Conservation (phyloP, 108 stramenopile genomes). For the Skeletonema menzelii region DNA sequence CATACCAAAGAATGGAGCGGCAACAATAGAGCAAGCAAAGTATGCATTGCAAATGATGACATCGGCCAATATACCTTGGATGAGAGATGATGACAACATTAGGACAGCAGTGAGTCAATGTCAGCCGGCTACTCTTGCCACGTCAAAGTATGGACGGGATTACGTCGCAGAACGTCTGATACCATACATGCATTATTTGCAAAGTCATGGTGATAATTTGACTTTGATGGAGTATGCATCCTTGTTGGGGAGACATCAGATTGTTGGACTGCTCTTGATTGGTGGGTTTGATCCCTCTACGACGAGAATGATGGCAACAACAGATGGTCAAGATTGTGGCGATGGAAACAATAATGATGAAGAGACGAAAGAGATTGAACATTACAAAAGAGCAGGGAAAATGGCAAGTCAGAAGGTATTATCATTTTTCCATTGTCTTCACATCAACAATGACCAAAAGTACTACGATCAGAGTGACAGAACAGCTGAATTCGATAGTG, state of each 20-base stretch:
- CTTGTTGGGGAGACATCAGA: slow-evolving; percentile 61
- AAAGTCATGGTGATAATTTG: slow-evolving; percentile 22
- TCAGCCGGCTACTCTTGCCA: slow-evolving; percentile 39
- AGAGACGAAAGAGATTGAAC: not conserved
- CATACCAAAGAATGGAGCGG: not conserved
- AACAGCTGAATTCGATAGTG: not conserved
- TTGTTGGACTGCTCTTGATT: slow-evolving; percentile 56
- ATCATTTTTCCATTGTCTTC: slow-evolving; percentile 54
- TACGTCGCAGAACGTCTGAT: slow-evolving; percentile 27
- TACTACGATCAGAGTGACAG: not conserved
- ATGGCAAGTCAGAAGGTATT: slow-evolving; percentile 39
- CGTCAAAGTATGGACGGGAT: slow-evolving; percentile 55
- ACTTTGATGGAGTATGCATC: slow-evolving; percentile 75
- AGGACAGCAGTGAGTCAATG: slow-evolving; percentile 1
- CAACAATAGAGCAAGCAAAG: not conserved
- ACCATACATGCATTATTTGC: slow-evolving; percentile 29
- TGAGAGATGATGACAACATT: not conserved
- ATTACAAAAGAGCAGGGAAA: not conserved
- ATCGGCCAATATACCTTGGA: slow-evolving; percentile 5
- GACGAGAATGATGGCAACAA: slow-evolving; percentile 9
- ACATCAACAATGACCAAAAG: not conserved
- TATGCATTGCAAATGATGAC: not conserved
- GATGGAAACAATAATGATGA: slow-evolving; percentile 4
- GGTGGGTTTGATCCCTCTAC: slow-evolving; percentile 72
- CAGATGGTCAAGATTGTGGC: not conserved